Percentiles rank a stretch among this genome's conserved stretches.
These are phyloP conservation scores for Pseudogymnoascus sp. DNA, from an alignment of 2,329 filamentous ascomycete species.

Conservation along the genomic window DNA sequence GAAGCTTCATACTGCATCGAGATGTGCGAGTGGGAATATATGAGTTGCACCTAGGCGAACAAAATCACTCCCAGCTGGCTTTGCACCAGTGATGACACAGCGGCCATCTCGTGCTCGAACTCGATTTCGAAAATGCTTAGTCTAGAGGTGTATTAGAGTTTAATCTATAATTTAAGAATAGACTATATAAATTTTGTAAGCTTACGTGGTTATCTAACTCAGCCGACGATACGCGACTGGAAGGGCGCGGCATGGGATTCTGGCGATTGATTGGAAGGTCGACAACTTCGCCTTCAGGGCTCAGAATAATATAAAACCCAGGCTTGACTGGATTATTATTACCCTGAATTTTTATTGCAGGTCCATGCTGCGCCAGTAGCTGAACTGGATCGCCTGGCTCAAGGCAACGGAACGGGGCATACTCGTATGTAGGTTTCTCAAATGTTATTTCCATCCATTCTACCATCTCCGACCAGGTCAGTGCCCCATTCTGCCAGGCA, in stretches of 20 bases:
- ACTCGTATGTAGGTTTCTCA: not conserved
- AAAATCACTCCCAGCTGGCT: not conserved
- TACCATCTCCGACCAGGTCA: not conserved
- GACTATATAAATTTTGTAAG: not conserved
- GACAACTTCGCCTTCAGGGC: not conserved
- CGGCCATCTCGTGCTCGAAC: not conserved
- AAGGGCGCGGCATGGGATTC: not conserved
- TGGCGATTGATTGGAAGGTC: not conserved
- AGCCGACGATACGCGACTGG: not conserved
- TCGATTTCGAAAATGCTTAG: not conserved
- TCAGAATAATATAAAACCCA: not conserved
- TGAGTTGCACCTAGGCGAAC: not conserved
- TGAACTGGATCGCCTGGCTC: not conserved
- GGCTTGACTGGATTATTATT: not conserved
- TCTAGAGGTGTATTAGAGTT: not conserved
- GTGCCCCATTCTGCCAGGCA: not conserved
- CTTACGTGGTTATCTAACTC: not conserved
- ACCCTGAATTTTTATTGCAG: not conserved
- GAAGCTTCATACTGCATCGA: not conserved
- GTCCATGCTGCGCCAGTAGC: not conserved
- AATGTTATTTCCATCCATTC: not conserved
- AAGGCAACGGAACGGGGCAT: not conserved
- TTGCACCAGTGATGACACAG: not conserved
- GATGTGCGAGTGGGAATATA: not conserved
- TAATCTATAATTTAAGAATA: not conserved